Evolutionary conservation across 768 basidiomycete species (phyloP).

Genomic region (Heimioporus sp.): DNA sequence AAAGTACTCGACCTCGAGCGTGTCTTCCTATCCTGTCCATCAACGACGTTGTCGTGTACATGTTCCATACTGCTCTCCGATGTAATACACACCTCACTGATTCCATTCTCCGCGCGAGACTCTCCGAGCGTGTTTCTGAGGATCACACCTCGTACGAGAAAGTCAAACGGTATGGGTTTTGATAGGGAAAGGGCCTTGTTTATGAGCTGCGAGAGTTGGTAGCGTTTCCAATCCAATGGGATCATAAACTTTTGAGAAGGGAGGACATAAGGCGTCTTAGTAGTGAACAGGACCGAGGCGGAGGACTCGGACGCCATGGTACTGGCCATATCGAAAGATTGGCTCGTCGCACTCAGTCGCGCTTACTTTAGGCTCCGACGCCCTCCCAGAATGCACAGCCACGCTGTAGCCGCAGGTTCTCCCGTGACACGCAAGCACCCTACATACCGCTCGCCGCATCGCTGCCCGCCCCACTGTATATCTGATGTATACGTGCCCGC

Average conservation of each 20-base stretch:
- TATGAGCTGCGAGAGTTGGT: conserved; percentile 93
- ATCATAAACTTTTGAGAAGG: conserved; percentile 86
- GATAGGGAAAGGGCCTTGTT: conserved; percentile 85
- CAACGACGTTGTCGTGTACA: conserved; percentile 5
- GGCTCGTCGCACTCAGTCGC: too few species aligned
- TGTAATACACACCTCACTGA: conserved; percentile 55
- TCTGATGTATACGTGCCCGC: too few species aligned
- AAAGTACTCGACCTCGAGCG: conserved; percentile 89
- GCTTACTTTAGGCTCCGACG: too few species aligned
- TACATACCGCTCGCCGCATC: too few species aligned
- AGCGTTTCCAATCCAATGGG: conserved; percentile 87
- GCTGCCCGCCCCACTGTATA: too few species aligned
- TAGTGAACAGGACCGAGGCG: conserved; percentile 18
- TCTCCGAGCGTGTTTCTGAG: conserved; percentile 67
- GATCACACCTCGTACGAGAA: conserved; percentile 82
- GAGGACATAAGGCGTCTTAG: conserved; percentile 18
- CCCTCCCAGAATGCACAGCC: too few species aligned
- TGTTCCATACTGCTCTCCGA: neutral
- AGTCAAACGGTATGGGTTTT: conserved; percentile 88
- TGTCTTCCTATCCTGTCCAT: conserved; percentile 64
- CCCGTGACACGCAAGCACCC: too few species aligned
- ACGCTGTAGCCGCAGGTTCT: too few species aligned
- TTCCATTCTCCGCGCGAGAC: conserved; percentile 69
- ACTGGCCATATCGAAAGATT: too few species aligned
- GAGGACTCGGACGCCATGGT: conserved; percentile 8